A percentile compares a stretch with the other conserved stretches of the same genome.
Evolutionary conservation across 2,329 filamentous ascomycete species (phyloP).

Genomic region (Beauveria australis): DNA sequence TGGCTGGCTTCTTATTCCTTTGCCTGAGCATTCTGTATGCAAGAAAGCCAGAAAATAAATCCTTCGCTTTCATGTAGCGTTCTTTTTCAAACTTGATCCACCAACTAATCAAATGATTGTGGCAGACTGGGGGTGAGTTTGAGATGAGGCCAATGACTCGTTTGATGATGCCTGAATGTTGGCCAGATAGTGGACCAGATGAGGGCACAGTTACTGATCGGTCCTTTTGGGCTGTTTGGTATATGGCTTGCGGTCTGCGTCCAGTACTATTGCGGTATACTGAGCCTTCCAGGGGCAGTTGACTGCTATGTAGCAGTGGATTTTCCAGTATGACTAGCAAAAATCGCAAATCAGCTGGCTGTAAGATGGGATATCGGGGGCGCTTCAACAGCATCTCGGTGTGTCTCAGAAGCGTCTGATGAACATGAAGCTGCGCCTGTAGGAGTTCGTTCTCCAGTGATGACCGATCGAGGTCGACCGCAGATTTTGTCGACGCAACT

Average conservation of each 20-base stretch:
- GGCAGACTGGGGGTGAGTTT: conserved; percentile 66
- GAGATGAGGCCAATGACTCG: conserved; percentile 73
- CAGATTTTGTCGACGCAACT: conserved; percentile 26
- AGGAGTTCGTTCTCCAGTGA: conserved; percentile 39
- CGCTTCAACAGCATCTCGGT: conserved; percentile 74
- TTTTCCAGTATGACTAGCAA: conserved; percentile 72
- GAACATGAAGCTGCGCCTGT: conserved; percentile 58
- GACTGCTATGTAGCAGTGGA: conserved; percentile 55
- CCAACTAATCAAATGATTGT: conserved; percentile 71
- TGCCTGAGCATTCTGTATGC: conserved; percentile 71
- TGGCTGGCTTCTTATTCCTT: conserved; percentile 55
- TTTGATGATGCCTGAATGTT: conserved; percentile 79
- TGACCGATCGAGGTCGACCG: conserved; percentile 28
- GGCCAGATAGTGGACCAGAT: conserved; percentile 44
- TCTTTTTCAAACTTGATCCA: conserved; percentile 60
- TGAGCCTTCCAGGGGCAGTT: conserved; percentile 32
- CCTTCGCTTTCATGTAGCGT: conserved; percentile 65
- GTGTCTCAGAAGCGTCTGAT: conserved; percentile 64
- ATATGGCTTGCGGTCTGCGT: conserved; percentile 15
- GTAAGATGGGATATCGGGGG: conserved; percentile 60
- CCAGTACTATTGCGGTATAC: conserved; percentile 23
- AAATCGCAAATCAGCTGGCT: conserved; percentile 66
- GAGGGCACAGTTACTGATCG: conserved; percentile 19
- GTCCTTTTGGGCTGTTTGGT: conserved; percentile 14
- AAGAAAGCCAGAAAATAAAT: conserved; percentile 69